Base-by-base conservation (phyloP, 2,329 filamentous ascomycete species). In the Neofusicoccum ribis region DNA sequence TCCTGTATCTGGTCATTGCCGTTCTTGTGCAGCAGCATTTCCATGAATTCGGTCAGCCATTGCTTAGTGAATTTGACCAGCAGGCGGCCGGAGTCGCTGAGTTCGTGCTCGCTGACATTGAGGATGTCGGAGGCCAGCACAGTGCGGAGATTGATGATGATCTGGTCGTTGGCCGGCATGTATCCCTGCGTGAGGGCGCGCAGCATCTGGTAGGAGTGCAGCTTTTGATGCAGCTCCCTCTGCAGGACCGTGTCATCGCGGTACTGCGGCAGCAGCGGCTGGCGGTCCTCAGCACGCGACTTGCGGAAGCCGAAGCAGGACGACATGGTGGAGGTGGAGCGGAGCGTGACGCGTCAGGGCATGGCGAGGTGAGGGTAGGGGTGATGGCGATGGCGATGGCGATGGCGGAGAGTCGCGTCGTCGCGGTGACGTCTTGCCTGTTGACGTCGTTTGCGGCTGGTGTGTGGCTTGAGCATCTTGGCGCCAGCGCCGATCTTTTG, bases 171-270 rank as follows among this genome's bases (percentile, higher is more conserved):
- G 5, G 92, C 95, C 52, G 94, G 94, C 90, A 98, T 93, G 78
- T 89, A 97, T 5, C 94, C 94, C 72, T 91, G 87, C 1, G 86
- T 86, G 9, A 97, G 77, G 63, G 94, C 94, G 62, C 91, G 86
- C 34, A 93, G 76, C 90, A 97, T 96, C 82, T 97, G 92, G 75
- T 97, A 97, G 31, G 89, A 89, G 79, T 97, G 94, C 67, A 98
- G 85, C 83, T 97, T 97, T 77, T 94, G 88, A 73, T 94, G 91
- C 66, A 96, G 84, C 71, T 88, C 84, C 54, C 88, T 84, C 83
- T 97, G 91, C 63, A 93, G 81, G 37, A 83, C 80, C 0, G 93
- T 96, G 72, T 95, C 91, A 77, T 96, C 90, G 72, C 88, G 83
- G 82, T 95, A 95, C 72, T 88, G 89, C 65, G 93, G 91, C 56